Evolutionary conservation across 257 asterid species (phyloP), one percentile per base, ranked within the genome.

Genomic region (Nicotiana sylvestris): DNA sequence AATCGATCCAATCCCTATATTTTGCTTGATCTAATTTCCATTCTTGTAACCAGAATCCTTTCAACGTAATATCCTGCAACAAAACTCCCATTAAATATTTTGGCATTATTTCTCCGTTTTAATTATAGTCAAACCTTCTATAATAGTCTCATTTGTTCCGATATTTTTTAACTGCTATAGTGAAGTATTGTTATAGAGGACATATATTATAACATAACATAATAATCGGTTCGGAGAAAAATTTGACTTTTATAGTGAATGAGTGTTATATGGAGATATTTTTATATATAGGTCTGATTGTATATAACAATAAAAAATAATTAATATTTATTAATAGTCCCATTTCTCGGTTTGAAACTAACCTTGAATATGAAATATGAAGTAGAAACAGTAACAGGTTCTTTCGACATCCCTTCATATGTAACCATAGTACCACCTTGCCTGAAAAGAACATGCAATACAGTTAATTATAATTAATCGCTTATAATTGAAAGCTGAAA

Each of bases 351-450:
- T 83, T 51, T 51, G 33, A 66, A 16, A 37, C 32, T 76, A 80
- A 95, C 99, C 97, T 94, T 95, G 87, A 95, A 95, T 81, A 95
- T 92, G 87, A 95, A 92, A 81, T 95, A 84, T 62, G 97, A 85
- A 83, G 98, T 95, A 80, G 94, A 82, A 76, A 92, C 91, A 46
- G 94, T 91, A 72, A 95, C 81, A 33, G 99, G 98, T 72, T 89
- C 90, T 91, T 90, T 95, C 21, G 99, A 95, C 97, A 95, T 95
- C 79, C 99, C 98, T 51, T 98, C 99, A 81, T 95, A 95, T 32
- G 99, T 94, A 77, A 94, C 98, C 99, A 95, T 92, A 60, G 93
- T 94, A 66, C 98, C 97, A 78, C 97, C 90, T 57, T 89, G 87
- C 88, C 99, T 94, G 88, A 55, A 83, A 84, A 60, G 6, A 72